Conservation (phyloP, 2,329 filamentous ascomycete genomes). For the Beauveria varroae region DNA sequence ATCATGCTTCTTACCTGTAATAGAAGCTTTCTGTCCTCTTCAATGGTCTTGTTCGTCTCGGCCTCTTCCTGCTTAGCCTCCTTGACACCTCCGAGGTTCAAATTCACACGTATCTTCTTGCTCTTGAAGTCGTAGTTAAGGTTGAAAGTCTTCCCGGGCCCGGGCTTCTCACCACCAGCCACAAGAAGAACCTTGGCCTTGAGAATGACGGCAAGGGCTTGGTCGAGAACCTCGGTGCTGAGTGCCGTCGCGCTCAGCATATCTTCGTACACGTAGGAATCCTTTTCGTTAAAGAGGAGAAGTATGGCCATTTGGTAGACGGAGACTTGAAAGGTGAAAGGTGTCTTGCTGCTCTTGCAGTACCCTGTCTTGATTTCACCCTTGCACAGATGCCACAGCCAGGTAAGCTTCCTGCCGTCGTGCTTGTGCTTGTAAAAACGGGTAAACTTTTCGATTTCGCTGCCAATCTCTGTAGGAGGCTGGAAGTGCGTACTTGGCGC, state of each 20-base stretch:
- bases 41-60: conserved; percentile 98
- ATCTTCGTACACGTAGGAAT: conserved; percentile 79
- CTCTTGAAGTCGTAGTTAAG: conserved; percentile 95
- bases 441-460: conserved; percentile 82
- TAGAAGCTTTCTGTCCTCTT: conserved; percentile 93
- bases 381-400: conserved; percentile 98
- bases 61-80: conserved; percentile 95
- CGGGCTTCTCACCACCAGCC: conserved; percentile 62
- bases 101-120: conserved; percentile 96
- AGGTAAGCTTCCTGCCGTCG: conserved; percentile 90
- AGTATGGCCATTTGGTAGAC: conserved; percentile 97
- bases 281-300: conserved; percentile 87
- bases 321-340: conserved; percentile 94
- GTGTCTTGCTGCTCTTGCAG: conserved; percentile 79
- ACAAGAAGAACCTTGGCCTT: conserved; percentile 86
- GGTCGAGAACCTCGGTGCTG: conserved; percentile 74
- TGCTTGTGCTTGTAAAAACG: conserved; percentile 96
- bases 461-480: conserved; percentile 74
- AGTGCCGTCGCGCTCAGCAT: conserved; percentile 76
- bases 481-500: conserved; percentile 83
- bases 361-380: conserved; percentile 94
- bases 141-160: conserved; percentile 68
- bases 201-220: conserved; percentile 75
- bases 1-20: conserved; percentile 68
- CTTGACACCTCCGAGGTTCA: conserved; percentile 90